Evolutionary conservation across 2,329 filamentous ascomycete species (phyloP).

Genomic region (Sporothrix protearum): DNA sequence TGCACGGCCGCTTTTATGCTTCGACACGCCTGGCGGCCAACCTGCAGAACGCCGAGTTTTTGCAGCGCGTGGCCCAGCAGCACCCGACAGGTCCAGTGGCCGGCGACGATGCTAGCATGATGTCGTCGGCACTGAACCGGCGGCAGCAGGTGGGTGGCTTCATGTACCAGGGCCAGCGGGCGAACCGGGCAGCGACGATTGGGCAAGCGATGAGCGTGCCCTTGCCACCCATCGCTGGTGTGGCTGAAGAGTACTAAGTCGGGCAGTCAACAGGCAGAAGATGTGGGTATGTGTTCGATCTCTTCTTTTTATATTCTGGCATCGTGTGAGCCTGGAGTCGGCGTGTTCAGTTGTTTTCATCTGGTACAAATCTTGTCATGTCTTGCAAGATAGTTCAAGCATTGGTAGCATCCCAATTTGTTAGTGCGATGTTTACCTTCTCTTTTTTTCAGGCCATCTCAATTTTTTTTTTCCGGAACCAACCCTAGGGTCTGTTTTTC

Average conservation of each 20-base stretch:
- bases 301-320: neutral
- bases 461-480: neutral
- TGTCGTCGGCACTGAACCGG: slow-evolving; percentile 51
- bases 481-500: neutral
- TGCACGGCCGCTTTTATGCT: slow-evolving; percentile 58
- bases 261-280: neutral
- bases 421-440: neutral
- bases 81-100: slow-evolving; percentile 22
- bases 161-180: slow-evolving; percentile 42
- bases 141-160: slow-evolving; percentile 44
- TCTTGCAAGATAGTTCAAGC: neutral
- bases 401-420: neutral
- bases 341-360: neutral
- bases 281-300: too few species aligned
- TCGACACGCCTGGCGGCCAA: slow-evolving; percentile 52
- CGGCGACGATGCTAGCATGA: slow-evolving; percentile 32
- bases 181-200: slow-evolving; percentile 43
- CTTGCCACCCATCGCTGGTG: slow-evolving; percentile 33
- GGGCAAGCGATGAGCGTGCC: slow-evolving; percentile 42
- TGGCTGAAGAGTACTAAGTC: slow-evolving; percentile 28
- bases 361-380: neutral
- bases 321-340: neutral
- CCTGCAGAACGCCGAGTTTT: slow-evolving; percentile 34
- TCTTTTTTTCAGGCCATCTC: neutral
- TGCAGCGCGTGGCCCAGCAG: slow-evolving; percentile 30